Percentiles rank a stretch among this genome's conserved stretches.
These are phyloP conservation scores for Phytopythium aichiense DNA, from an alignment of 352 stramenopile species.

Conservation along the genomic window DNA sequence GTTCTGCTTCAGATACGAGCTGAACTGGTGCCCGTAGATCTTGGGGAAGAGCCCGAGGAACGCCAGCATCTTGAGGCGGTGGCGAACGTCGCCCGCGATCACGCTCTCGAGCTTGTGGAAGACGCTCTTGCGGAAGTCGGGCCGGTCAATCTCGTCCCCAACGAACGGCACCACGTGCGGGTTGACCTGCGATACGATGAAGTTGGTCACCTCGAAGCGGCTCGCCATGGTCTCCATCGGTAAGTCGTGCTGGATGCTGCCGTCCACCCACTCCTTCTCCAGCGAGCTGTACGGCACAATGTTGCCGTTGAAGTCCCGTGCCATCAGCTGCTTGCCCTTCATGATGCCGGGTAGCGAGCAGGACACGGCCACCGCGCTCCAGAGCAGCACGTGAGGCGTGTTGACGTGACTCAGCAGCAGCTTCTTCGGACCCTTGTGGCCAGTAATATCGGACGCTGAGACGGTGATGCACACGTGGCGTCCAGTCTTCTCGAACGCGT, in stretches of 20 bases:
- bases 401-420: constrained; percentile 93
- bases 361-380: constrained; percentile 87
- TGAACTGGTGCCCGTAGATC: constrained; percentile 78
- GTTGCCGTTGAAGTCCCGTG: constrained; percentile 71
- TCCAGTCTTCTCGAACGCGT: constrained; percentile 90
- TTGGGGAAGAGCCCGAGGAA: constrained; percentile 86
- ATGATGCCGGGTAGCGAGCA: constrained; percentile 93
- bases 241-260: constrained; percentile 88
- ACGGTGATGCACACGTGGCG: constrained; percentile 95
- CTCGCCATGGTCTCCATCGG: constrained; percentile 93
- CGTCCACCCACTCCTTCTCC: constrained; percentile 92
- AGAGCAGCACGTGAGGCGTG: constrained; percentile 90
- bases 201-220: constrained; percentile 93
- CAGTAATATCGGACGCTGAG: constrained; percentile 87
- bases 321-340: constrained; percentile 84
- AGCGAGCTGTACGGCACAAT: constrained; percentile 89
- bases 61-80: constrained; percentile 68
- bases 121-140: constrained; percentile 54
- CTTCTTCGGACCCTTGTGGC: constrained; percentile 72
- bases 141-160: constrained; percentile 83
- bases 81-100: constrained; percentile 59
- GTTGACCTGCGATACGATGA: constrained; percentile 88
- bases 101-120: constrained; percentile 84
- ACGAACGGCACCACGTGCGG: constrained; percentile 92
- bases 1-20: constrained; percentile 87